Evolutionary conservation across 2,329 filamentous ascomycete genomes (phyloP), one percentile per base, ranked within the genome.

Genomic region (Podosphaera aphanis): DNA sequence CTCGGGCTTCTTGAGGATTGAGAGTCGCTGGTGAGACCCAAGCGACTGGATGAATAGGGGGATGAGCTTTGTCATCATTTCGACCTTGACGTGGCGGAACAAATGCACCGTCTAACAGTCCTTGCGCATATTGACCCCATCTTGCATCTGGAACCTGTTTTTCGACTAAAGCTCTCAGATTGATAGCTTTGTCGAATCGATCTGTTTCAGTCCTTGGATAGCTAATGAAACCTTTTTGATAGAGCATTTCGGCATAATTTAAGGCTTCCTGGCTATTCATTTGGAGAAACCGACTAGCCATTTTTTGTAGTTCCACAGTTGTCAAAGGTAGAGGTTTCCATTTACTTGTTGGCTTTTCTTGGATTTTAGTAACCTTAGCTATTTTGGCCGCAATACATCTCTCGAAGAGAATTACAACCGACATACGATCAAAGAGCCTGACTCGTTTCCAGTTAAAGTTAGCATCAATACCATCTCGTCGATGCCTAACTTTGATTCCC

Each of bases 131-230:
- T 18, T 64, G 59, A 0, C 85, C 85, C 90, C 88, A 98, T 50
- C 69, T 64, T 37, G 66, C 64, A 57, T 85, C 83, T 48, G 77
- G 75, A 1, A 73, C 75, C 60, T 98, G 90, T 57, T 92, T 94
- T 55, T 83, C 74, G 16, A 94, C 72, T 7, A 98, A 66, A 19
- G 70, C 72, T 50, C 73, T 74, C 18, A 98, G 68, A 58, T 95
- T 79, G 66, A 95, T 94, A 3, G 73, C 88, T 55, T 74, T 75
- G 56, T 94, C 86, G 57, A 95, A 98, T 27, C 88, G 81, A 60
- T 98, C 90, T 0, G 90, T 98, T 61, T 98, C 90, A 0, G 90
- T 98, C 62, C 90, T 77, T 1, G 90, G 90, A 61, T 98, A 98
- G 61, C 86, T 94, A 62, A 98, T 93, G 63, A 86, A 95, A 0